A percentile compares a stretch with the other conserved stretches of the same genome.
Conservation (phyloP, 2,329 filamentous ascomycete genomes). For the Fusarium duplospermum region DNA sequence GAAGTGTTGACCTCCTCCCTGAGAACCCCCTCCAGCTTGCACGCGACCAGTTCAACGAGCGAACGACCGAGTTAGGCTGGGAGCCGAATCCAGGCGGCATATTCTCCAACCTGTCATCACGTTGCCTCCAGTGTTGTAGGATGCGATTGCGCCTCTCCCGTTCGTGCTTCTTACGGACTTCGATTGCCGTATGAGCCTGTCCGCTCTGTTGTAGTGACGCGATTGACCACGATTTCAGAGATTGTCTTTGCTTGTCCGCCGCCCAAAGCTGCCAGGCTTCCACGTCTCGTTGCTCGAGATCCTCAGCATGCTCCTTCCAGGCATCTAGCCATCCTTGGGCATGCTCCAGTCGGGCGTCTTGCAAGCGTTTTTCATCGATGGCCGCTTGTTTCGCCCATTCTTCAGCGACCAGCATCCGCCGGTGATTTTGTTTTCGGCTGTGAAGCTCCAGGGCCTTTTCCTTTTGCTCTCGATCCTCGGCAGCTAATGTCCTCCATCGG, state of each 20-base stretch:
- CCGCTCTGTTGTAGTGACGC: conserved; percentile 51
- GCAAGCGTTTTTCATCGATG: conserved; percentile 28
- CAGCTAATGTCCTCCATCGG: conserved; percentile 43
- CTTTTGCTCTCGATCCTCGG: conserved; percentile 15
- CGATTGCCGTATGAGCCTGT: conserved; percentile 52
- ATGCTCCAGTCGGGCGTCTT: conserved; percentile 36
- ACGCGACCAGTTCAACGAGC: conserved; percentile 30
- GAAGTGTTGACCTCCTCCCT: conserved; percentile 38
- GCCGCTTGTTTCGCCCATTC: conserved; percentile 38
- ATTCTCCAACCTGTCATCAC: conserved; percentile 26
- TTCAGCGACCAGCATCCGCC: conserved; percentile 18
- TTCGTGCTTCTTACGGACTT: conserved; percentile 48
- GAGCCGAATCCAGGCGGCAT: conserved; percentile 9
- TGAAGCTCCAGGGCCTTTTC: conserved; percentile 31
- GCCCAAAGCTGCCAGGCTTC: conserved; percentile 49
- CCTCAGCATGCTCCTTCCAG: conserved; percentile 39
- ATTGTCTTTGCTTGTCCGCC: conserved; percentile 47
- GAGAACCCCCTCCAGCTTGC: conserved; percentile 44
- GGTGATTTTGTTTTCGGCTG: conserved; percentile 14
- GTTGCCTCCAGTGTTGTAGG: conserved; percentile 49
- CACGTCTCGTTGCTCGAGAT: conserved; percentile 40
- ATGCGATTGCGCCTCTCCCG: conserved; percentile 47
- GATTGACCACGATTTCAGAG: conserved; percentile 52
- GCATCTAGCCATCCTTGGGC: conserved; percentile 32
- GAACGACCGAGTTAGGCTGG: conserved; percentile 23